A percentile compares a stretch with the other conserved stretches of the same genome.
Conservation (phyloP, 257 asterid genomes). For the Marsdenia floribunda region DNA sequence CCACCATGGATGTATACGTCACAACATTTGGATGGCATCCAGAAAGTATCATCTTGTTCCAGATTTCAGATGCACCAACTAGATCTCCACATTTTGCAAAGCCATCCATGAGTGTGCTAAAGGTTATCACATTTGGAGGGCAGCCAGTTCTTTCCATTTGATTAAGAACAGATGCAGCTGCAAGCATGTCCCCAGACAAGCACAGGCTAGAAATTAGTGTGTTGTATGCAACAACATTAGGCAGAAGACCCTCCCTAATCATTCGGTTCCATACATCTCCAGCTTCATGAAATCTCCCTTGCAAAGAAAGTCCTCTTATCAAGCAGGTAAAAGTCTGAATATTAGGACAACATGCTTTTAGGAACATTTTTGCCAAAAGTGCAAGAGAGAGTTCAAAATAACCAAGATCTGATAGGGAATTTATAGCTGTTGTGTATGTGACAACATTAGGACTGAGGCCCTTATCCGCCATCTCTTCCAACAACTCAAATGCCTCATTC, state of each 20-base stretch:
- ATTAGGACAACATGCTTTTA: slow-evolving; percentile 62
- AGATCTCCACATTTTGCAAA: slow-evolving; percentile 60
- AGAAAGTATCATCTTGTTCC: slow-evolving; percentile 69
- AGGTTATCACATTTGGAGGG: slow-evolving; percentile 53
- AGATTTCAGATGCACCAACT: slow-evolving; percentile 58
- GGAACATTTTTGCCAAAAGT: slow-evolving; percentile 65
- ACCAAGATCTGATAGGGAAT: slow-evolving; percentile 50
- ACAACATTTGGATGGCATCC: slow-evolving; percentile 73
- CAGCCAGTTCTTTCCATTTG: slow-evolving; percentile 56
- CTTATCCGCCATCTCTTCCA: slow-evolving; percentile 52
- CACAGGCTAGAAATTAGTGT: slow-evolving; percentile 65
- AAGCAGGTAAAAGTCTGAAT: slow-evolving; percentile 66
- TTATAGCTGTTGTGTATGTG: slow-evolving; percentile 52
- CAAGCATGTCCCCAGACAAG: slow-evolving; percentile 47
- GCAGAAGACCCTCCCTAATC: slow-evolving; percentile 48
- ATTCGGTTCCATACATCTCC: slow-evolving; percentile 46
- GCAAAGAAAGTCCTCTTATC: slow-evolving; percentile 56
- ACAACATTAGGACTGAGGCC: slow-evolving; percentile 60
- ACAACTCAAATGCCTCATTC: slow-evolving; percentile 46
- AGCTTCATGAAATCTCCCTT: slow-evolving; percentile 57
- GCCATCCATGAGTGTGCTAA: slow-evolving; percentile 59
- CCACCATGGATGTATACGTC: slow-evolving; percentile 73
- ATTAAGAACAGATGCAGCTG: slow-evolving; percentile 38
- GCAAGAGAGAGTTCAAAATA: slow-evolving; percentile 45
- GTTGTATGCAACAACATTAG: slow-evolving; percentile 69